Conservation (phyloP, 2,329 filamentous ascomycete species). For the Paramyrothecium sp. region DNA sequence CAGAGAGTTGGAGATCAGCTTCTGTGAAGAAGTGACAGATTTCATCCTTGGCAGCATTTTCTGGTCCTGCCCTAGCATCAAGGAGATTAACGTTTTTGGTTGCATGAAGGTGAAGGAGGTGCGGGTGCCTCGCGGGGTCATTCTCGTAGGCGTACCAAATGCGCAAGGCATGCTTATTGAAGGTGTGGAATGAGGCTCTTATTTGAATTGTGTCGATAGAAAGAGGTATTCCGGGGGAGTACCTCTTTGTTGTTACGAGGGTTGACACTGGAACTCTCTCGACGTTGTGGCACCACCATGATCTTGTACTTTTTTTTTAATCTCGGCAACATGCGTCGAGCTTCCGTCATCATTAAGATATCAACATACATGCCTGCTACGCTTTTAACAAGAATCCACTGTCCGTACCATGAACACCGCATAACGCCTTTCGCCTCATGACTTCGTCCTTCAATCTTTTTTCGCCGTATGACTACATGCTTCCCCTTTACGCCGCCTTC, state of each 20-base stretch:
- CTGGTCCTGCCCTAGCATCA: slow-evolving; percentile 58
- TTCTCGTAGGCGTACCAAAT: slow-evolving; percentile 58
- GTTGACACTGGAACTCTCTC: no score
- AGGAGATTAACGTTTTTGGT: slow-evolving; percentile 61
- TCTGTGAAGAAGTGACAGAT: slow-evolving; percentile 68
- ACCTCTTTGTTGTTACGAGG: no score
- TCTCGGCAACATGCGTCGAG: not conserved
- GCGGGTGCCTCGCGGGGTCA: slow-evolving; percentile 51
- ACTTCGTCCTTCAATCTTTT: no score
- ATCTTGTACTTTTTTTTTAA: no score
- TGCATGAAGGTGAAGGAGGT: slow-evolving; percentile 61
- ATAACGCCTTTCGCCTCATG: no score
- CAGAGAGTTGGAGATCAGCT: slow-evolving; percentile 72
- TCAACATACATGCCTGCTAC: no score
- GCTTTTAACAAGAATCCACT: not conserved
- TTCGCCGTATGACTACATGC: no score
- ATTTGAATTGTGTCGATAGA: not conserved
- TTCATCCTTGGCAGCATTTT: slow-evolving; percentile 64
- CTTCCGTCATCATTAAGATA: not conserved
- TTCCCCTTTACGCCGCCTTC: no score
- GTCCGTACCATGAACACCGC: not conserved
- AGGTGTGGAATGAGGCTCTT: slow-evolving; percentile 23
- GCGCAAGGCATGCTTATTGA: slow-evolving; percentile 60
- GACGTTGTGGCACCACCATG: no score
- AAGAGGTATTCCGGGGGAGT: not conserved